phyloP scores from a whole-genome alignment of 1,284 basidiomycete genomes.

The Leccinum insolens region DNA sequence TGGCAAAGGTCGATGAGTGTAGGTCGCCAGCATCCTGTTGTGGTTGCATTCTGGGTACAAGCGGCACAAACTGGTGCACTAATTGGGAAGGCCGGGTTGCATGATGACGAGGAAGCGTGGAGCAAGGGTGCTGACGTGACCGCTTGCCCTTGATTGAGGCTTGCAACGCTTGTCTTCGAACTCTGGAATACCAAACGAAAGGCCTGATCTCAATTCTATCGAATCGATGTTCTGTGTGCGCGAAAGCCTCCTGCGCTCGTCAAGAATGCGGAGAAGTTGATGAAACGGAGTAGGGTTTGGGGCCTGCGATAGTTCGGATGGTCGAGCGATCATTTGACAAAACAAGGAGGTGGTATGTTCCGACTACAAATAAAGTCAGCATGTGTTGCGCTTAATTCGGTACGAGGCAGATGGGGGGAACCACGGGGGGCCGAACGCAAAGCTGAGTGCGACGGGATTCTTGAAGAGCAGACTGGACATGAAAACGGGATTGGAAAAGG shows the following conservation, averaged over 20 bases:
- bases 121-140: too few species aligned
- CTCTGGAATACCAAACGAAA: constrained; percentile 76
- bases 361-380: constrained; percentile 46
- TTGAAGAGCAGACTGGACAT: constrained; percentile 3
- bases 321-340: constrained; percentile 86
- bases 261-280: constrained; percentile 71
- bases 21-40: too few species aligned
- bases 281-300: constrained; percentile 89
- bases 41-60: too few species aligned
- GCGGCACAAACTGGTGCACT: too few species aligned
- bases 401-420: not conserved
- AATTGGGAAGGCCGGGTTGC: too few species aligned
- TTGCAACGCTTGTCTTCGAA: constrained; percentile 56
- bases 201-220: constrained; percentile 83
- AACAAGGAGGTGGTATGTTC: constrained; percentile 79
- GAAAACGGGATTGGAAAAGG: constrained; percentile 5
- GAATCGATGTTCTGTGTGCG: constrained; percentile 96
- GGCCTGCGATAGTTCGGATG: constrained; percentile 72
- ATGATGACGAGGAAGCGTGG: too few species aligned
- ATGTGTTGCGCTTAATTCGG: constrained; percentile 10
- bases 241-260: constrained; percentile 77
- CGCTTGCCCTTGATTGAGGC: constrained; percentile 45
- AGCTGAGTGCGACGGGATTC: constrained; percentile 1
- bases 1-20: too few species aligned
- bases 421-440: not conserved